These are phyloP conservation scores for Nigrospora oryzae DNA, from an alignment of 2,329 filamentous ascomycete species.

Conservation along the genomic window DNA sequence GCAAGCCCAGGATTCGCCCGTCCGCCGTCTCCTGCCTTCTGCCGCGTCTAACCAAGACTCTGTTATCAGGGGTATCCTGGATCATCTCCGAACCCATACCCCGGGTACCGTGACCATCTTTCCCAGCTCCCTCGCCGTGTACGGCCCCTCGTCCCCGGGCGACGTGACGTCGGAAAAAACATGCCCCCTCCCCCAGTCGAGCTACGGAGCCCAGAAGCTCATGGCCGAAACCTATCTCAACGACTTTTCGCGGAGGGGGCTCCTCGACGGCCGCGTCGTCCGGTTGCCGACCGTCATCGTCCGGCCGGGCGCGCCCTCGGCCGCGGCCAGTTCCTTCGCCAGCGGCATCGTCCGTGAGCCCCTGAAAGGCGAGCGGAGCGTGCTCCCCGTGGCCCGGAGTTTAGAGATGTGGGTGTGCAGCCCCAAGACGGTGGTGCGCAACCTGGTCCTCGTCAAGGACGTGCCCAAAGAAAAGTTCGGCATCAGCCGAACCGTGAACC, in stretches of 20 bases:
- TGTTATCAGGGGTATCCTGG: constrained; percentile 29
- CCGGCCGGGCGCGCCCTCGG: constrained; percentile 49
- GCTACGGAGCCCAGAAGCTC: constrained; percentile 54
- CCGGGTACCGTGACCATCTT: constrained; percentile 48
- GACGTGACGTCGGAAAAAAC: constrained; percentile 32
- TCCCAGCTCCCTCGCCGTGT: constrained; percentile 51
- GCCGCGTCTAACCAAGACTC: too few species aligned
- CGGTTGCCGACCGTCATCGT: constrained; percentile 54
- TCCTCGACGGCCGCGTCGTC: constrained; percentile 47
- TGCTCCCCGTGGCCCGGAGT: constrained; percentile 31
- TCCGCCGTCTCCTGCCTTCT: not conserved
- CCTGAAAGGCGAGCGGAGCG: constrained; percentile 35
- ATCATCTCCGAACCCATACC: constrained; percentile 33
- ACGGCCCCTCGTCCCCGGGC: constrained; percentile 41
- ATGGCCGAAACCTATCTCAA: constrained; percentile 51
- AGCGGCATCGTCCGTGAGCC: constrained; percentile 56
- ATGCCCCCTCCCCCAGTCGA: constrained; percentile 44
- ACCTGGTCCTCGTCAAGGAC: constrained; percentile 32
- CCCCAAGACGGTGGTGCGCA: constrained; percentile 33
- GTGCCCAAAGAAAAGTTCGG: constrained; percentile 29
- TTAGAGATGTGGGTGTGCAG: constrained; percentile 40
- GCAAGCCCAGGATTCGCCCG: too few species aligned
- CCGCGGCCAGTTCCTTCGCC: constrained; percentile 51
- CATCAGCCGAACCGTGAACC: constrained; percentile 36
- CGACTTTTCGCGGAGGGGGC: constrained; percentile 39